Base-by-base conservation (phyloP, 1,284 basidiomycete genomes). In the Cystobasidiaceae sp. region DNA sequence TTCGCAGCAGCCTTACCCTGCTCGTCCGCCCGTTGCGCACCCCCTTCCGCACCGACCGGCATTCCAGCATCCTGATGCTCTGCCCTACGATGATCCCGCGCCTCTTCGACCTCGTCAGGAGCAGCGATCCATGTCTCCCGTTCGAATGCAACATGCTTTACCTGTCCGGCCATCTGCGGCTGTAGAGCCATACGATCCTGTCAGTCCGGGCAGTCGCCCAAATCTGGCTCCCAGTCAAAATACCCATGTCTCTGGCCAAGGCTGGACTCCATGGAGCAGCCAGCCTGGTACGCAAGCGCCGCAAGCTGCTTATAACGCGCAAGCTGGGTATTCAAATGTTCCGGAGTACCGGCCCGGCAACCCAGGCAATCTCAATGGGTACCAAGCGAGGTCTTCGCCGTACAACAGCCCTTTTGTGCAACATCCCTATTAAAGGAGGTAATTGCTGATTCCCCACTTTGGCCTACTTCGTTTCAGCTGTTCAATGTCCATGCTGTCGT, bases 1-100 rank as follows among this genome's bases (percentile, higher is more conserved):
- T 9, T 39, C 37, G n/a, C 37, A 11, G 37, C 37, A 39, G 11
- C 9, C 37, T 39, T n/a, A 39, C 9, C 37, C 9, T 13, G 8
- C 28, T 37, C 46, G 45, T 44, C 50, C 37, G 21, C 3, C 39
- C 11, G 19, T 52, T 4, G n/a, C 37, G 48, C 13, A 49, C 25
- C 25, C 30, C 23, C n/a, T 64, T 9, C 61, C 61, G 13, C 19
- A 37, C 11, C 32, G 52, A 15, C 61, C 61, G 27, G 8, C 41
- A n/a, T 64, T 55, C 50, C 61, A 56, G 41, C 61, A 64, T 56
- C 61, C 61, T 9, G 61, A 64, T 49, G 61, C 61, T 34, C 52
- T 64, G 8, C 61, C 61, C 19, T 64, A 64, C 32, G 61, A 64
- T 25, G 52, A 46, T 27, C 50, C 32, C 25, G 19, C 48, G 34